Conservation (phyloP, 169 alveolate species). For the Cyclospora cayetanensis region DNA sequence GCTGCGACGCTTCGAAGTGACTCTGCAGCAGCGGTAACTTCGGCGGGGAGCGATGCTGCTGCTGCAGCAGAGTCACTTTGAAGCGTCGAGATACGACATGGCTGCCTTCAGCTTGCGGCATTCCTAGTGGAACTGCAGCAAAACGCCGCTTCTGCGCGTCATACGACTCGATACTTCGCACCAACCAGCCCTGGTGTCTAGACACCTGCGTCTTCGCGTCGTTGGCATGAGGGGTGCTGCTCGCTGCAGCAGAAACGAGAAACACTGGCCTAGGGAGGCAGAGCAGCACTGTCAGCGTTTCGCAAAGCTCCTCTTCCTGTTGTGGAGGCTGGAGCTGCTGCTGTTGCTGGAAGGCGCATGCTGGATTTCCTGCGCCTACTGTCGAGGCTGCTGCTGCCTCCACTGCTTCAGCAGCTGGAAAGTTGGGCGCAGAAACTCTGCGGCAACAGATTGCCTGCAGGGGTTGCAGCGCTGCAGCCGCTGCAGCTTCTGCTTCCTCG, state of each 20-base stretch:
- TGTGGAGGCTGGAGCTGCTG: constrained; percentile 40
- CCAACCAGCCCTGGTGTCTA: constrained; percentile 29
- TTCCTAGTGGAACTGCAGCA: background rate
- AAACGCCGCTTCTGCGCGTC: constrained; percentile 22
- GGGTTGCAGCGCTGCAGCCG: constrained; percentile 46
- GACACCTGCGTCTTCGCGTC: background rate
- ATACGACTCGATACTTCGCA: constrained; percentile 35
- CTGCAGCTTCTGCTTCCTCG: constrained; percentile 32
- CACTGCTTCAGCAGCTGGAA: background rate
- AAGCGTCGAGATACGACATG: constrained; percentile 27
- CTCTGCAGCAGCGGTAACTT: background rate
- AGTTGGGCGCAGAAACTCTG: background rate
- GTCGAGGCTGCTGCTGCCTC: background rate
- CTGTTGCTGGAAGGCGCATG: too few species aligned
- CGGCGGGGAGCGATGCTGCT: background rate
- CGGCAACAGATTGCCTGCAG: constrained; percentile 42
- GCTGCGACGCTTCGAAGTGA: background rate
- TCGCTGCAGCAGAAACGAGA: constrained; percentile 36
- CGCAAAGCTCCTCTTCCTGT: background rate
- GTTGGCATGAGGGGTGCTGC: background rate
- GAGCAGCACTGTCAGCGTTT: background rate
- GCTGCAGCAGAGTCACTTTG: constrained; percentile 39
- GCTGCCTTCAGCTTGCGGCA: background rate
- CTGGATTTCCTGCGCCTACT: constrained; percentile 53
- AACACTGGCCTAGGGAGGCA: constrained; percentile 20